Base-by-base conservation (phyloP, 306 rosid species). In the Cercis canadensis region DNA sequence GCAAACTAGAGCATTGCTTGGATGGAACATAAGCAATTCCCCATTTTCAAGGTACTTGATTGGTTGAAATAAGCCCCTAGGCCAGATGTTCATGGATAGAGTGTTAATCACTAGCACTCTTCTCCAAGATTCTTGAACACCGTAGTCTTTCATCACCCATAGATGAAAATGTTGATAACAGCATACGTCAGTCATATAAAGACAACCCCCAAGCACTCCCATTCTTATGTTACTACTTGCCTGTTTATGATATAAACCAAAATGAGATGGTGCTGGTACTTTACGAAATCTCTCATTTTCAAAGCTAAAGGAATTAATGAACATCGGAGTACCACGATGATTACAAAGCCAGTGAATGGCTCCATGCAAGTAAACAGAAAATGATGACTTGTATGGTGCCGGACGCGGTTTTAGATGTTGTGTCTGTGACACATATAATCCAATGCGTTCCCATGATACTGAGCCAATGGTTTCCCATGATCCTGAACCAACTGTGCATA, bases 1-100 rank as follows among this genome's bases (percentile, higher is more conserved):
- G 7, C 21, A 24, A 13, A 63, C 69, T 41, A 63, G 29, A 10
- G 69, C 55, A 45, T 63, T 63, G 24, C 69, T 63, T 0, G 55
- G 55, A n/a, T 45, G 69, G 13, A 63, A 63, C 69, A 63, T 44
- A 4, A 63, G 10, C 39, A 63, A 44, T 4, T 63, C 69, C 4
- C 69, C 69, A 44, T 63, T 63, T 6, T 63, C 24, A 63, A 63
- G 41, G 53, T 63, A 63, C 69, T 45, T 63, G 8, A 63, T 63
- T 13, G 55, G 69, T 45, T 7, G 21, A 13, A 12, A 63, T 5
- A 29, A 14, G 24, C 69, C 69, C 16, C 21, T 14, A 7, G 69
- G 69, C 69, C 69, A 63, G 12, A 63, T 63, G n/a, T 63, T 45
- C 11, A 44, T 40, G 8, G 41, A 5, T 8, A 12, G 1, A 0